Base-by-base conservation (phyloP, 2,329 filamentous ascomycete species). In the Neonectria punicea region DNA sequence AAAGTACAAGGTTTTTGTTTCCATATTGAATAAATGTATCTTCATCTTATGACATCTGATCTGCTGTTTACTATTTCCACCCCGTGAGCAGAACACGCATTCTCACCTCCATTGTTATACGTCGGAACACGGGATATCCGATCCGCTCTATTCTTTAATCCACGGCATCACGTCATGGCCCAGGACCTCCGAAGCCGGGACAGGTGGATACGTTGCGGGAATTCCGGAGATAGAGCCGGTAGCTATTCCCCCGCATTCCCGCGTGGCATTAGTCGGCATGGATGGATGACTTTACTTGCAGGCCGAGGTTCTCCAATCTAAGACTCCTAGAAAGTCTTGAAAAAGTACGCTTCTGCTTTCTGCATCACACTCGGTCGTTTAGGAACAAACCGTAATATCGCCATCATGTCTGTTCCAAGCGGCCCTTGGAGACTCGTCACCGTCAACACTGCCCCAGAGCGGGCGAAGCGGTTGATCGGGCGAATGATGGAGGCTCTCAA, bases 391-490 rank as follows among this genome's bases (percentile, higher is more conserved):
- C 25, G 25, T 28, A 13, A 18, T 28, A 53, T 16, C 32, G 4
- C 43, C 61, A 53, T 16, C 28, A 64, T 64, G 61, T 56, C 61
- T 59, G 56, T 56, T 30, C 61, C 30, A 60, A 64, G 61, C 61
- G 87, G 87, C 18, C 88, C 88, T 3, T 92, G 84, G 79, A 86
- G 82, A 70, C 84, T 92, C 13, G 85, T 91, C 32, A 92, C 89
- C 2, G 89, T 92, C 69, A 92, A 92, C 79, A 91, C 86, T 1
- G 88, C 86, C 2, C 89, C 90, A 1, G 89, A 90, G 67, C 83
- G 89, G 61, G 90, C 90, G 36, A 87, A 88, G 78, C 79, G 81
- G 8, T 78, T 92, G 36, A 86, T 91, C 71, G 89, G 89, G 11
- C 83, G 87, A 0, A 77, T 92, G 39, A 83, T 86, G 14, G 87